Percentiles rank a stretch among this genome's conserved stretches.
Evolutionary conservation across 305 asterid genomes (phyloP).

Genomic region (Solanum chacoense): DNA sequence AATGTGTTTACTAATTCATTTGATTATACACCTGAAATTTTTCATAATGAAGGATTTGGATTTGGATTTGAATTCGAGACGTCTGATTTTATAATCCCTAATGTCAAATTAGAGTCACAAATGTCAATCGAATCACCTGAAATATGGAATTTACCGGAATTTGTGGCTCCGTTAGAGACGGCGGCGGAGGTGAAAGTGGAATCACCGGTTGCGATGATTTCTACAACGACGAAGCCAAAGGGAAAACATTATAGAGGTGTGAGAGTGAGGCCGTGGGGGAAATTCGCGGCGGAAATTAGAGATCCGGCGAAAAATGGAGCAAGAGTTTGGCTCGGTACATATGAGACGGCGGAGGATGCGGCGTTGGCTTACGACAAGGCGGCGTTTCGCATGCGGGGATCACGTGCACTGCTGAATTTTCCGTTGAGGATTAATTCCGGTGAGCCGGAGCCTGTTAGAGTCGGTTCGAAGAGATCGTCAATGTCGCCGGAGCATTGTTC

Average conservation of each 20-base stretch:
- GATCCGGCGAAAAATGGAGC: constrained; percentile 66
- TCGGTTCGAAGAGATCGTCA: neutral
- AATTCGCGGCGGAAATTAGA: constrained; percentile 58
- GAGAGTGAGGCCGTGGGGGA: constrained; percentile 65
- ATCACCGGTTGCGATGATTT: neutral
- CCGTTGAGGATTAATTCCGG: constrained; percentile 2
- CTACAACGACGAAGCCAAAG: neutral
- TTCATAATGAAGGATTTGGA: neutral
- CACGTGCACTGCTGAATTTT: constrained; percentile 8
- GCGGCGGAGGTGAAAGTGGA: neutral
- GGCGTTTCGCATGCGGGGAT: constrained; percentile 13
- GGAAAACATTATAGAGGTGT: constrained; percentile 46
- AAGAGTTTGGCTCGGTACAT: constrained; percentile 62
- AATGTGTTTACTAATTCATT: neutral
- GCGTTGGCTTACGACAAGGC: constrained; percentile 41
- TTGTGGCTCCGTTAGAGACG: neutral
- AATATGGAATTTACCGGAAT: neutral
- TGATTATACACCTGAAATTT: neutral
- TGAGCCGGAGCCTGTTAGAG: constrained; percentile 5
- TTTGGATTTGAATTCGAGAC: neutral
- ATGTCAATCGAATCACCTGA: neutral
- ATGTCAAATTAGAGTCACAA: constrained; percentile 14
- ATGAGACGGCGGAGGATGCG: constrained; percentile 59
- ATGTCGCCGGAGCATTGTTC: neutral
- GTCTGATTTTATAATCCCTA: neutral